Percentiles rank a stretch among this genome's conserved stretches.
Conservation (phyloP, 1,139 yeast species). For the Saccharomyces hybrid region DNA sequence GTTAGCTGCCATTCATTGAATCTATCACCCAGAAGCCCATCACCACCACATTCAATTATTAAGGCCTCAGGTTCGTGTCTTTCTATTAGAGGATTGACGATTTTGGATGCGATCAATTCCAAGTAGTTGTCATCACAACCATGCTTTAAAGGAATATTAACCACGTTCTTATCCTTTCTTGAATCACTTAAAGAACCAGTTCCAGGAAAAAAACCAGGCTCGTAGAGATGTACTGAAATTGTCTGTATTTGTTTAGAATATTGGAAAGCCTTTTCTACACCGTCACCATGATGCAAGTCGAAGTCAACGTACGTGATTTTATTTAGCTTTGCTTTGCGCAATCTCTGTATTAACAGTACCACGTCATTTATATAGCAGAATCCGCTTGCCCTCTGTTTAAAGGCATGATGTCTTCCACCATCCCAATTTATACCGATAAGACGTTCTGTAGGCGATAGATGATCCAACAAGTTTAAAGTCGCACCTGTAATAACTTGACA, state of each 20-base stretch:
- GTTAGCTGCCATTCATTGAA: slow-evolving; percentile 65
- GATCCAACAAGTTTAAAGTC: slow-evolving; percentile 44
- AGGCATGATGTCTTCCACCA: slow-evolving; percentile 75
- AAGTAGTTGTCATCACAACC: slow-evolving; percentile 49
- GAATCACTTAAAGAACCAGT: slow-evolving; percentile 43
- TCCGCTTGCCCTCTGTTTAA: slow-evolving; percentile 52
- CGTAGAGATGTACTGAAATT: slow-evolving; percentile 57
- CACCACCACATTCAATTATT: slow-evolving; percentile 66
- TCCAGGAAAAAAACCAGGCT: slow-evolving; percentile 68
- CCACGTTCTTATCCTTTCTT: slow-evolving; percentile 32
- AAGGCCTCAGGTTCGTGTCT: slow-evolving; percentile 44
- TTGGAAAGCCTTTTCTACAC: slow-evolving; percentile 61
- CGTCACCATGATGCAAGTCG: slow-evolving; percentile 78
- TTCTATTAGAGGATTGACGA: slow-evolving; percentile 41
- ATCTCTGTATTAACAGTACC: slow-evolving; percentile 44
- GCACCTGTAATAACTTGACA: slow-evolving; percentile 50
- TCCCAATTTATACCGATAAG: slow-evolving; percentile 60
- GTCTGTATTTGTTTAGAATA: slow-evolving; percentile 51
- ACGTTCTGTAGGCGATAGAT: slow-evolving; percentile 18
- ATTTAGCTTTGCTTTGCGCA: slow-evolving; percentile 41
- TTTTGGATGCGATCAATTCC: slow-evolving; percentile 34
- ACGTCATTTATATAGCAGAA: slow-evolving; percentile 71
- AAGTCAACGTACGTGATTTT: slow-evolving; percentile 58
- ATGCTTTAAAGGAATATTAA: slow-evolving; percentile 50
- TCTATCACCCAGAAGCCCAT: slow-evolving; percentile 56